phyloP scores from a whole-genome alignment of 2,329 filamentous ascomycete species.

The Fusarium coicis region DNA sequence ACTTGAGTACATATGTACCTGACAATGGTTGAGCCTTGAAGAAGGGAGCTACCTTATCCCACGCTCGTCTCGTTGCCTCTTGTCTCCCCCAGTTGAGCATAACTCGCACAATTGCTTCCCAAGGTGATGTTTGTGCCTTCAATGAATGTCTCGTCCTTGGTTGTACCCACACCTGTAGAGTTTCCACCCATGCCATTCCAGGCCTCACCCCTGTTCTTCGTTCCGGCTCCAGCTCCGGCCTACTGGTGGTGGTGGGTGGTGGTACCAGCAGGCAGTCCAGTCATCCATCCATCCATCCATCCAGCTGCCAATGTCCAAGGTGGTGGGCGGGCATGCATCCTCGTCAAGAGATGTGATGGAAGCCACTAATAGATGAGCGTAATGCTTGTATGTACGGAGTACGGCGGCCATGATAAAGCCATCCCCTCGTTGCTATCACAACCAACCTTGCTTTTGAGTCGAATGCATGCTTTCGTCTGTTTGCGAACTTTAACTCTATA shows the following conservation, averaged over 20 bases:
- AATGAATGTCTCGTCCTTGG: conserved; percentile 25
- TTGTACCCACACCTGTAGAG: conserved; percentile 20
- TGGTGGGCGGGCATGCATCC: conserved; percentile 24
- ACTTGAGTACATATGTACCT: not conserved
- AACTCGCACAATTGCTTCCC: conserved; percentile 32
- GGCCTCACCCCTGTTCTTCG: conserved; percentile 32
- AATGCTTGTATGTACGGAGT: too few relatives aligned
- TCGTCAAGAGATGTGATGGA: conserved; percentile 22
- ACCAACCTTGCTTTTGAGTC: not conserved
- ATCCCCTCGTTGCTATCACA: not conserved
- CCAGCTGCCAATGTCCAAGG: conserved; percentile 27
- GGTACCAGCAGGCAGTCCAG: conserved; percentile 19
- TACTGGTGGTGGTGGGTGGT: conserved; percentile 30
- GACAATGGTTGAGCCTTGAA: not conserved
- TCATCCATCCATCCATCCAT: not conserved
- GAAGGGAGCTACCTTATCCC: not conserved
- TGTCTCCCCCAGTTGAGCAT: conserved; percentile 21
- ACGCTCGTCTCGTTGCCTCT: conserved; percentile 25
- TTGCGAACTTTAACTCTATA: not conserved
- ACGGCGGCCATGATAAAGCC: not conserved
- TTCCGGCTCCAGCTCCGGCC: conserved; percentile 42
- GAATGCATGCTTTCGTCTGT: not conserved
- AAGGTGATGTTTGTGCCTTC: conserved; percentile 27
- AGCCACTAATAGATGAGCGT: conserved; percentile 3
- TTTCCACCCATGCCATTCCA: conserved; percentile 16